Evolutionary conservation across 495 filamentous ascomycete genomes (phyloP), one percentile per base, ranked within the genome.

Genomic region (Penicillium soppii): DNA sequence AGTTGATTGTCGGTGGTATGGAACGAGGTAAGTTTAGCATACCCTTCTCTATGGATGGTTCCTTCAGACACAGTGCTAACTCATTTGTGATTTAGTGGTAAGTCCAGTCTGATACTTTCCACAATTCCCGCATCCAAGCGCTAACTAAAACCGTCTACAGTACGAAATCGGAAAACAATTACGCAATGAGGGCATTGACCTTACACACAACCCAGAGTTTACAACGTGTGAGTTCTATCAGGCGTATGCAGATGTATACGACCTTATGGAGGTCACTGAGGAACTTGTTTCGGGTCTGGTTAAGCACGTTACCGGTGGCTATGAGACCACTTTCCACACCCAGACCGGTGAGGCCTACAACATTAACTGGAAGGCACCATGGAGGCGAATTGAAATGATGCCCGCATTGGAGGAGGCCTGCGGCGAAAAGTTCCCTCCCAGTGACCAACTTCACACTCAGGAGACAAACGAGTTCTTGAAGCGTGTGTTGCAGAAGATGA

Each of bases 121-220:
- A n/a, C n/a, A n/a, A n/a, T n/a, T n/a, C n/a, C n/a, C n/a, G n/a
- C n/a, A n/a, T n/a, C n/a, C n/a, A n/a, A n/a, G n/a, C n/a, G n/a
- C n/a, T 10, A 23, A 10, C 38, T 41, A 41, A 41, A 4, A 13
- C 9, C 16, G 70, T 81, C 86, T 57, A 22, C 92, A 97, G 8
- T 97, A 94, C 69, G 94, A 99, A 62, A 80, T 97, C 43, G 94
- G 95, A 16, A 82, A 88, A 2, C 86, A 90, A 53, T 96, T 97
- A 80, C 78, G 94, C 51, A 99, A 97, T 59, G 94, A 99, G 68
- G 91, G 90, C 46, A 89, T 95, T 61, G 94, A 99, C 72, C 76
- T 95, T 44, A 97, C 94, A 12, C 95, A 99, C 78, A 99, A 99
- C 74, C 94, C 94, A 2, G 94, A 99, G 62, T 99, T 97, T 77